Percentiles rank a stretch among this genome's conserved stretches.
These are phyloP conservation scores for Suhomyces kunorum DNA, from an alignment of 1,139 yeast genomes.

Conservation along the genomic window DNA sequence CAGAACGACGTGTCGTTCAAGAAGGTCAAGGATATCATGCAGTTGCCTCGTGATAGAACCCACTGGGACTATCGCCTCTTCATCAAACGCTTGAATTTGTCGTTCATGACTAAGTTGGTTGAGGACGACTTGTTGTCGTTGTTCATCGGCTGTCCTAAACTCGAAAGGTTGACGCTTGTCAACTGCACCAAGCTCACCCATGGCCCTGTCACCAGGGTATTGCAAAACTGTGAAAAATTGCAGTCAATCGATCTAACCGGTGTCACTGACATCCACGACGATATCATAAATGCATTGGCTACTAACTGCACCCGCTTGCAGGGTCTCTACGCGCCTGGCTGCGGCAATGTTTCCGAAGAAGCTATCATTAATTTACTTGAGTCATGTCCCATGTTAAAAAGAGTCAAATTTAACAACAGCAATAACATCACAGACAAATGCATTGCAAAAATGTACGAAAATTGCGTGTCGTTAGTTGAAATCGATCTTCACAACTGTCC, in stretches of 20 bases:
- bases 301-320: conserved; percentile 73
- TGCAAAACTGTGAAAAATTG: conserved; percentile 64
- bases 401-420: conserved; percentile 81
- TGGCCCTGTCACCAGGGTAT: conserved; percentile 58
- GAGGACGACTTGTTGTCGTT: conserved; percentile 62
- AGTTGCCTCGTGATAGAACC: conserved; percentile 47
- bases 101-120: conserved; percentile 68
- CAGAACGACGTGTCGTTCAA: conserved; percentile 54
- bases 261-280: conserved; percentile 68
- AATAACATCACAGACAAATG: conserved; percentile 67
- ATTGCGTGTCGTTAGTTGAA: conserved; percentile 82
- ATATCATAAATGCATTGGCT: conserved; percentile 70
- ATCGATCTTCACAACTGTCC: conserved; percentile 85
- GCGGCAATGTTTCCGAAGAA: conserved; percentile 64
- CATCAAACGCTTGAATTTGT: conserved; percentile 78
- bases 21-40: conserved; percentile 58
- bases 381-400: conserved; percentile 72
- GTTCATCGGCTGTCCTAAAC: conserved; percentile 64
- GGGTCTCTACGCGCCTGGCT: conserved; percentile 88
- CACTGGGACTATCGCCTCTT: conserved; percentile 73
- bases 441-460: conserved; percentile 59
- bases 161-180: conserved; percentile 84
- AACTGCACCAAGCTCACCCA: conserved; percentile 72
- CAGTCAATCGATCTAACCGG: conserved; percentile 91
- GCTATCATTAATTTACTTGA: conserved; percentile 63